Evolutionary conservation across 2,329 filamentous ascomycete species (phyloP), one percentile per base, ranked within the genome.

Genomic region (Chalara sp.): DNA sequence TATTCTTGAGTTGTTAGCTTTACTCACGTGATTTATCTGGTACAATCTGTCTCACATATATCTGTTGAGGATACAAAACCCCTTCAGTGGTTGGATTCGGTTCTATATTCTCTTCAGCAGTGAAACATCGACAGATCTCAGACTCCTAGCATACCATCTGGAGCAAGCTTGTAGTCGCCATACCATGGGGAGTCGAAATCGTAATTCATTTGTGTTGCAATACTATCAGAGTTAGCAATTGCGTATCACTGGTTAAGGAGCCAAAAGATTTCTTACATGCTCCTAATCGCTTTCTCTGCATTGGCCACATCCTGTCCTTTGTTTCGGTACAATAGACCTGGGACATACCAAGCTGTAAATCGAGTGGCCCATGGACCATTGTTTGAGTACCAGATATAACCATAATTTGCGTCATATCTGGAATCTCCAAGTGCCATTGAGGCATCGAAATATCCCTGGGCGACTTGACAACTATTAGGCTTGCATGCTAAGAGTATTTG

Each of bases 331-430:
- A 84, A 63, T 3, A 83, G 67, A 0, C 80, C 79, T 2, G 76
- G 68, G 0, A 76, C 76, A 60, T 83, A 82, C 80, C 80, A 83
- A 0, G 71, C 70, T 0, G 77, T 73, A 46, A 74, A 74, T 7
- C 71, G 64, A 33, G 67, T 61, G 4, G 66, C 70, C 67, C 70
- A 73, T 21, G 67, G 67, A 0, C 72, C 71, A 3, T 68, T 70
- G 44, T 72, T 68, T 8, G 63, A 62, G 47, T 72, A 74, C 53
- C 60, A 67, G 29, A 74, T 66, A 44, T 68, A 55, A 37, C 8
- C 35, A 37, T 74, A 74, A 2, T 63, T 67, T 6, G 64, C 57
- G 53, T 74, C 72, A 48, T 65, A 74, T 41, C 71, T 60, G 2
- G 61, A 59, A 48, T 73, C 70, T 28, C 63, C 60, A 4, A 72